Percentiles rank a stretch among this genome's conserved stretches.
Evolutionary conservation across 1,284 basidiomycete genomes (phyloP).

Genomic region (Violaceomyces palustris): DNA sequence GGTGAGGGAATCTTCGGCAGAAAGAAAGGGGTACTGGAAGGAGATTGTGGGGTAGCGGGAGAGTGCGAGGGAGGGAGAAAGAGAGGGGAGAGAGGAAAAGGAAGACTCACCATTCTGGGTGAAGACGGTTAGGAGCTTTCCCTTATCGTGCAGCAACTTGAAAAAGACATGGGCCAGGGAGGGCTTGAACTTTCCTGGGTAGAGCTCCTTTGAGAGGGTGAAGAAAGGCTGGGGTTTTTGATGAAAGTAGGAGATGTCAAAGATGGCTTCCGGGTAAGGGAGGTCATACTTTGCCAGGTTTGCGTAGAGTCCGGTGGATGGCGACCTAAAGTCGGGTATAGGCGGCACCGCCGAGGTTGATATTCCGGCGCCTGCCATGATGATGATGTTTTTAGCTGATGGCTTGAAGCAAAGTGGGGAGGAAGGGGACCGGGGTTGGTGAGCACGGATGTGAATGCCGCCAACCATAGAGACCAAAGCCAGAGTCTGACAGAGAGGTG

Average conservation of each 20-base stretch:
- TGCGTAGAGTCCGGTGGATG: conserved; percentile 59
- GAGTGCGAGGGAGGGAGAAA: conserved; percentile 58
- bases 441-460: no score
- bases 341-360: conserved; percentile 56
- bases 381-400: conserved; percentile 53
- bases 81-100: neutral
- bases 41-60: conserved; percentile 39
- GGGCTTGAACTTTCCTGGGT: conserved; percentile 78
- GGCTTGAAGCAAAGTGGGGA: no score
- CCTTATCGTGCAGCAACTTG: conserved; percentile 65
- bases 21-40: no score
- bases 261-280: conserved; percentile 60
- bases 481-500: no score
- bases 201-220: conserved; percentile 67
- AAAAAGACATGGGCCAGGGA: conserved; percentile 88
- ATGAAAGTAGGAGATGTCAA: conserved; percentile 57
- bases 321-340: conserved; percentile 55
- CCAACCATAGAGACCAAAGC: no score
- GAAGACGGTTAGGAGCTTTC: conserved; percentile 68
- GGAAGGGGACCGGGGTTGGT: no score
- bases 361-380: conserved; percentile 58
- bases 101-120: conserved; percentile 59
- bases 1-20: no score
- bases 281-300: conserved; percentile 58
- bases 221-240: conserved; percentile 53